These are phyloP conservation scores for Phytophthora crassamura DNA, from an alignment of 352 stramenopile genomes.

Conservation along the genomic window DNA sequence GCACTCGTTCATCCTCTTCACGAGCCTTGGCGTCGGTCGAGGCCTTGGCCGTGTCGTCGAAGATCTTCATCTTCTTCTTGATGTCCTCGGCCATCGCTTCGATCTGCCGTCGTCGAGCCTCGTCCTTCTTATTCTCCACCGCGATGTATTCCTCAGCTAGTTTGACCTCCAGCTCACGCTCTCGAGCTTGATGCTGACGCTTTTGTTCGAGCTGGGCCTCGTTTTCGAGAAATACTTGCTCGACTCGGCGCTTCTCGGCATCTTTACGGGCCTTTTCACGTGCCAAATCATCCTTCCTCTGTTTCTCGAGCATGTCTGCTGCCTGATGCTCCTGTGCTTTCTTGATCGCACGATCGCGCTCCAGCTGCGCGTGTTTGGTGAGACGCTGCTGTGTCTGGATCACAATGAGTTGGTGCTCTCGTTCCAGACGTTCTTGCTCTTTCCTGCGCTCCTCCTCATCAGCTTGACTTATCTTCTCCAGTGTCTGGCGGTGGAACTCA, in stretches of 20 bases:
- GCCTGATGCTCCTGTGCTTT: constrained; percentile 57
- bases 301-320: constrained; percentile 51
- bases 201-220: constrained; percentile 69
- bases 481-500: constrained; percentile 59
- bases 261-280: constrained; percentile 60
- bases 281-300: constrained; percentile 60
- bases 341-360: constrained; percentile 56
- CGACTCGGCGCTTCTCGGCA: constrained; percentile 66
- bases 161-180: constrained; percentile 71
- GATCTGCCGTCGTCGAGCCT: constrained; percentile 62
- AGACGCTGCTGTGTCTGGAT: constrained; percentile 76
- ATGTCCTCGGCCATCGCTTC: constrained; percentile 78
- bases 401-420: constrained; percentile 65
- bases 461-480: constrained; percentile 52
- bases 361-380: constrained; percentile 60
- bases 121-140: constrained; percentile 80
- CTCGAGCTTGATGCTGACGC: constrained; percentile 51
- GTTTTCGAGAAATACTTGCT: constrained; percentile 69
- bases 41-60: constrained; percentile 78
- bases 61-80: constrained; percentile 88
- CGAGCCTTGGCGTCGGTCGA: constrained; percentile 62
- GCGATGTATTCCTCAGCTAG: constrained; percentile 73
- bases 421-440: constrained; percentile 55
- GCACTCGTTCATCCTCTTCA: constrained; percentile 73
- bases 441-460: constrained; percentile 70